phyloP scores from a whole-genome alignment of 2,329 filamentous ascomycete species.

The Aureobasidium lini region DNA sequence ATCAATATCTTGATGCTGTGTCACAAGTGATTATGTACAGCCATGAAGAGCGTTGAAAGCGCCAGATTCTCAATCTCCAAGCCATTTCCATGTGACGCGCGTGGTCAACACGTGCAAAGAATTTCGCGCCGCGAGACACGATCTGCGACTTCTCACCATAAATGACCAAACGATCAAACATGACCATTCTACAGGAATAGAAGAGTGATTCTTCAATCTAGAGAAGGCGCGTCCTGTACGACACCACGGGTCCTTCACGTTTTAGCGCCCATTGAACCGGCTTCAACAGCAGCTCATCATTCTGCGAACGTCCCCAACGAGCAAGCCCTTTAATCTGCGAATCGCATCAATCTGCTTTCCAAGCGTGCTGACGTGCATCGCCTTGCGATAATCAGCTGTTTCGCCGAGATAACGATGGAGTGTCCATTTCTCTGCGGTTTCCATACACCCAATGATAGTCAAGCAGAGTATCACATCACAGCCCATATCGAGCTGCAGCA shows the following conservation, averaged over 20 bases:
- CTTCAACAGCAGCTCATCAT: constrained; percentile 12
- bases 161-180: not conserved
- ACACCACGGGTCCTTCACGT: not conserved
- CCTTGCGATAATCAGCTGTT: not conserved
- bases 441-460: constrained; percentile 9
- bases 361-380: not conserved
- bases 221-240: not conserved
- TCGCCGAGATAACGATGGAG: not conserved
- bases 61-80: not conserved
- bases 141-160: not conserved
- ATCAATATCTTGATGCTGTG: not conserved
- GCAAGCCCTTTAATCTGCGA: not conserved
- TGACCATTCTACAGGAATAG: not conserved
- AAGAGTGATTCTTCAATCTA: not conserved
- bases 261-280: not conserved
- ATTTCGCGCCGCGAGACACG: not conserved
- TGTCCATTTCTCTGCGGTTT: constrained; percentile 22
- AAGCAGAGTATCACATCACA: constrained; percentile 22
- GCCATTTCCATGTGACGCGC: not conserved
- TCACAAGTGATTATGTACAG: not conserved
- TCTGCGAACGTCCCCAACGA: not conserved
- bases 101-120: not conserved
- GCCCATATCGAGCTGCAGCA: constrained; percentile 29
- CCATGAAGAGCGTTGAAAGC: not conserved
- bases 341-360: not conserved